A percentile compares a stretch with the other conserved stretches of the same genome.
These are phyloP conservation scores for Carex parvula DNA, from an alignment of 176 grass and related monocot species.

Conservation along the genomic window DNA sequence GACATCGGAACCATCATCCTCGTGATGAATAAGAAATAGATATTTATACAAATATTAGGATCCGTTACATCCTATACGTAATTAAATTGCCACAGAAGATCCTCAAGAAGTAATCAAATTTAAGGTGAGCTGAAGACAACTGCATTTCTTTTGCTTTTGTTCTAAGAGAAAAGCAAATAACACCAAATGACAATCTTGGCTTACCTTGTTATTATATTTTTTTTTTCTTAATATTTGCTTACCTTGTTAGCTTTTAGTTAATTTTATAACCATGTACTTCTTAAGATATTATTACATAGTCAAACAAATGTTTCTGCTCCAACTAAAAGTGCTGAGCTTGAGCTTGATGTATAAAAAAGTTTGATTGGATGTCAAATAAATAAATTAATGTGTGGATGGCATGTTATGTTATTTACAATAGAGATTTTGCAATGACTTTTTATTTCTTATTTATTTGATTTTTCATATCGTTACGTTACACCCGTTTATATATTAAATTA, in stretches of 20 bases:
- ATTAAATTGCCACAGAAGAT: neutral
- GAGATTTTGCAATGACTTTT: neutral
- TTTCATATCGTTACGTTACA: neutral
- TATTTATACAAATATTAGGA: neutral
- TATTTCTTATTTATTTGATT: neutral
- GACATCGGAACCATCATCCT: no score
- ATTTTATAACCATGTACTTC: neutral
- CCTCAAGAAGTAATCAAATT: neutral
- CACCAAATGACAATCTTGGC: conserved; percentile 24
- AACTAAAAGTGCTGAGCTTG: conserved; percentile 18
- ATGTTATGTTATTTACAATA: conserved; percentile 1
- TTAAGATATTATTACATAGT: conserved; percentile 8
- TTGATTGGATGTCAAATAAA: neutral
- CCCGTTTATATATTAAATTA: neutral
- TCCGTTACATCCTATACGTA: neutral
- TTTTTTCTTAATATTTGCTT: neutral
- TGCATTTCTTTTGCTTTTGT: conserved; percentile 26
- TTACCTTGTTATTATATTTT: conserved; percentile 6
- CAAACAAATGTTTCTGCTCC: conserved; percentile 16
- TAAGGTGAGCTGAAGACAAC: conserved; percentile 23
- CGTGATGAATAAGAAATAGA: neutral
- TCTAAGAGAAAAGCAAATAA: conserved; percentile 19
- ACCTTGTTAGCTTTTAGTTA: neutral
- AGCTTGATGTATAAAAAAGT: neutral
- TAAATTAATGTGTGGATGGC: conserved; percentile 9